Evolutionary conservation across 768 basidiomycete genomes (phyloP).

Genomic region (Boletus sp.): DNA sequence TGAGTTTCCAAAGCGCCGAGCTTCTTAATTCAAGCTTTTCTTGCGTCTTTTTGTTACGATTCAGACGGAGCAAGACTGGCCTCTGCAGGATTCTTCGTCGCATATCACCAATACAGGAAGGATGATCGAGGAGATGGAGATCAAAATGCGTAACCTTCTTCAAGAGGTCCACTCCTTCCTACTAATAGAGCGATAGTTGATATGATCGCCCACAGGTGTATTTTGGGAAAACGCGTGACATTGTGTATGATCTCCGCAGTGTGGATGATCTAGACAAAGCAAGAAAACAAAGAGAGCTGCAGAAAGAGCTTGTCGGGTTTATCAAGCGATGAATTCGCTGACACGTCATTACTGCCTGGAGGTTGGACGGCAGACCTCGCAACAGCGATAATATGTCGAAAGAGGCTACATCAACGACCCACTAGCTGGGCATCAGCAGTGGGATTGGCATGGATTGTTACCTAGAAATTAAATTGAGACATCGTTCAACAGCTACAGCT

Average conservation of each 20-base stretch:
- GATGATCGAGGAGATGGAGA: conserved; percentile 99
- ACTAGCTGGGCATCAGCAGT: conserved; percentile 68
- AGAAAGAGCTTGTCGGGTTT: conserved; percentile 86
- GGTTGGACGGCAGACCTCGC: background rate
- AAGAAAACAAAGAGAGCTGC: conserved; percentile 75
- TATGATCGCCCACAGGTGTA: conserved; percentile 57
- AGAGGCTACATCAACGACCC: conserved; percentile 19
- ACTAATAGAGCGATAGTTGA: conserved; percentile 10
- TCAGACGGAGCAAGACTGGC: conserved; percentile 84
- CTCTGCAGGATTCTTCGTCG: conserved; percentile 71
- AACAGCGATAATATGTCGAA: background rate
- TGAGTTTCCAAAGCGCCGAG: conserved; percentile 35
- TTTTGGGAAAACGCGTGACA: conserved; percentile 95
- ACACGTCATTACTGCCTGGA: conserved; percentile 12
- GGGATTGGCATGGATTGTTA: conserved; percentile 93
- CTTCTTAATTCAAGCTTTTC: conserved; percentile 7
- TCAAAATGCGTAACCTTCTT: conserved; percentile 95
- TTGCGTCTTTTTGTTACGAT: conserved; percentile 7
- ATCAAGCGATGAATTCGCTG: conserved; percentile 58
- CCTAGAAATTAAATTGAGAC: conserved; percentile 37
- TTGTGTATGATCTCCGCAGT: conserved; percentile 88
- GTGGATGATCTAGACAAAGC: conserved; percentile 82
- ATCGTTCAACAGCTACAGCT: background rate
- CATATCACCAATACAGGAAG: conserved; percentile 93
- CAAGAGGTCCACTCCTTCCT: conserved; percentile 58